These are phyloP conservation scores for Solanum piurae DNA, from an alignment of 257 asterid species.

Conservation along the genomic window DNA sequence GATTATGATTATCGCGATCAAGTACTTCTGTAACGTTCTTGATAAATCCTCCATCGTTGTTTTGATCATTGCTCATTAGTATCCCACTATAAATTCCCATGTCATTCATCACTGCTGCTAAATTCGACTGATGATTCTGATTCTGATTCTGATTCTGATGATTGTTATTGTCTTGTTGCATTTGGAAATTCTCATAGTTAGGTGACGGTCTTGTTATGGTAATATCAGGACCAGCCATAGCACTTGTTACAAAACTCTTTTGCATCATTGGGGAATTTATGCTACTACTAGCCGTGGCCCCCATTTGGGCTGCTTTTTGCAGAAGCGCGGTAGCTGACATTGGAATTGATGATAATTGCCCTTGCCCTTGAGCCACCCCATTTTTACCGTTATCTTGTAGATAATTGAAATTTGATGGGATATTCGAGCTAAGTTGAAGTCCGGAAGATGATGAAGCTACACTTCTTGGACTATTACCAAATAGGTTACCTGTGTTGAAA, in stretches of 20 bases:
- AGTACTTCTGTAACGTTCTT: conserved; percentile 21
- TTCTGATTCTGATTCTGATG: conserved; percentile 3
- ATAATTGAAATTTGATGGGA: conserved; percentile 33
- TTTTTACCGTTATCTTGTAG: conserved; percentile 33
- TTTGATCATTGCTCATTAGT: conserved; percentile 38
- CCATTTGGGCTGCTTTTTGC: conserved; percentile 88
- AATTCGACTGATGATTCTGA: conserved; percentile 6
- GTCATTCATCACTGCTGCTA: conserved; percentile 30
- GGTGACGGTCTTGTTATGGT: conserved; percentile 15
- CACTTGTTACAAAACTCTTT: conserved; percentile 37
- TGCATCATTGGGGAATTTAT: conserved; percentile 79
- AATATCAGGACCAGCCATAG: conserved; percentile 54
- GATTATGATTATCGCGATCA: conserved; percentile 9
- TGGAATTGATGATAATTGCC: conserved; percentile 33
- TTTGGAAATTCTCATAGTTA: conserved; percentile 28
- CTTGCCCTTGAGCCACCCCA: neutral
- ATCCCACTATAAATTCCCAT: conserved; percentile 65
- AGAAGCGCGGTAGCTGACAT: conserved; percentile 85
- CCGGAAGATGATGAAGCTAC: conserved; percentile 54
- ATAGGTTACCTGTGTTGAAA: conserved; percentile 22
- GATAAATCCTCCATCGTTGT: conserved; percentile 16
- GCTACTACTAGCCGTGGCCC: conserved; percentile 50
- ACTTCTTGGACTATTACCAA: conserved; percentile 47
- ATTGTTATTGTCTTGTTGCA: conserved; percentile 18
- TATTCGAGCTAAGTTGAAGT: conserved; percentile 65